Conservation (phyloP, 1,284 basidiomycete species). For the Microbotryum intermedium region DNA sequence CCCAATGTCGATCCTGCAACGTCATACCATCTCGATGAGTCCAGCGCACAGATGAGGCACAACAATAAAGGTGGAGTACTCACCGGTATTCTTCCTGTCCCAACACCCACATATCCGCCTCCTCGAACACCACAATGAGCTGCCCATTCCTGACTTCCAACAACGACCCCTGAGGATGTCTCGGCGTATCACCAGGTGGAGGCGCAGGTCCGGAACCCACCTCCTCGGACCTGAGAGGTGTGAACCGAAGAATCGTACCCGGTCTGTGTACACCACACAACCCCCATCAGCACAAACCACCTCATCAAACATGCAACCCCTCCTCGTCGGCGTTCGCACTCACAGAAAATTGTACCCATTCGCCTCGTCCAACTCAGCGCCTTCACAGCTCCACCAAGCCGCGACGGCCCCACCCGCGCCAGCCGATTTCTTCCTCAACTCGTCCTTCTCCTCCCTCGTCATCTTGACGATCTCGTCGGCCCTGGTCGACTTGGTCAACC, state of each 20-base stretch:
- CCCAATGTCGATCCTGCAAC: slow-evolving; percentile 24
- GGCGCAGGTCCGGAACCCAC: neutral
- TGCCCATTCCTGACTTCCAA: slow-evolving; percentile 14
- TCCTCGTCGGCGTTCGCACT: neutral
- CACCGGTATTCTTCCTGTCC: slow-evolving; percentile 19
- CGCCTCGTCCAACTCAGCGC: neutral
- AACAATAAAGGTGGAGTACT: too few species aligned
- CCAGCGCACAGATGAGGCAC: too few species aligned
- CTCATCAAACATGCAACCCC: too few species aligned
- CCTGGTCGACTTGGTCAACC: slow-evolving; percentile 14
- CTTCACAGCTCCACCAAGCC: neutral
- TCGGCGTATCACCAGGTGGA: neutral
- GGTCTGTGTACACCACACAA: neutral
- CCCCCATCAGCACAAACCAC: too few species aligned
- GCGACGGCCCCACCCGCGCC: neutral
- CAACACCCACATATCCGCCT: slow-evolving; percentile 17
- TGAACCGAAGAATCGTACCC: slow-evolving; percentile 17
- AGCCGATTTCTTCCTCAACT: neutral
- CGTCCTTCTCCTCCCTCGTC: slow-evolving; percentile 5
- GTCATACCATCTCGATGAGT: too few species aligned
- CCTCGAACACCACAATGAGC: slow-evolving; percentile 21
- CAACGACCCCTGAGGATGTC: slow-evolving; percentile 12
- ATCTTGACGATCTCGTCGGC: slow-evolving; percentile 5
- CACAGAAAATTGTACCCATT: slow-evolving; percentile 12
- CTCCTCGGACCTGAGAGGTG: neutral